Evolutionary conservation across 108 stramenopile species (phyloP).

Genomic region (Seminavis robusta): DNA sequence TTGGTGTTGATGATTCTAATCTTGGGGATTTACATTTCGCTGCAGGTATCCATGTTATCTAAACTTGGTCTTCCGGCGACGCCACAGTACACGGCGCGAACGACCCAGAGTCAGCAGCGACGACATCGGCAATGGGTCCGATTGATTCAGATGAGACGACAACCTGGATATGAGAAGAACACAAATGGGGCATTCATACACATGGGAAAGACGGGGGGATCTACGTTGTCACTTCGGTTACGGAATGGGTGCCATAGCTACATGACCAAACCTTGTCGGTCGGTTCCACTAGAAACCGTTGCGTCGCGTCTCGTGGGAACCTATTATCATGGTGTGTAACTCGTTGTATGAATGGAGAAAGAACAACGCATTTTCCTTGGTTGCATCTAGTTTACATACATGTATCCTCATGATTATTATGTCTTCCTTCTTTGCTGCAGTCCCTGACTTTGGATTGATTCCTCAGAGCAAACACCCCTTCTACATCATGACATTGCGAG

Average conservation of each 20-base stretch:
- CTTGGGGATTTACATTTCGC: no score
- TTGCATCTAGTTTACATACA: neutral
- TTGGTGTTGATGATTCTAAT: no score
- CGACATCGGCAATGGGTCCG: no score
- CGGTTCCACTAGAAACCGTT: slow-evolving; percentile 4
- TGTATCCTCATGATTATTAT: neutral
- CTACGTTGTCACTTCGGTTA: slow-evolving; percentile 44
- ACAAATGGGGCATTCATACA: slow-evolving; percentile 43
- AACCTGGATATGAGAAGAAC: no score
- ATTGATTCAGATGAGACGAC: no score
- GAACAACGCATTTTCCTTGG: neutral
- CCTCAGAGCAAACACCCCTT: slow-evolving; percentile 24
- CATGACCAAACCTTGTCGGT: slow-evolving; percentile 8
- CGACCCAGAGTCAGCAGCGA: no score
- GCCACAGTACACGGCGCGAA: no score
- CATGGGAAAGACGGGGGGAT: slow-evolving; percentile 68
- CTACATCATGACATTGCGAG: slow-evolving; percentile 46
- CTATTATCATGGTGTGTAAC: slow-evolving; percentile 34
- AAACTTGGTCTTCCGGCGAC: no score
- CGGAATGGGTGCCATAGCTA: slow-evolving; percentile 47
- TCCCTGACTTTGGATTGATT: slow-evolving; percentile 38
- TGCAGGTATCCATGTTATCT: no score
- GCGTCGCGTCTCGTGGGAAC: slow-evolving; percentile 10
- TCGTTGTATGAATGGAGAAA: neutral
- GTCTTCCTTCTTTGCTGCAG: neutral